Percentiles rank a stretch among this genome's conserved stretches.
phyloP scores from a whole-genome alignment of 2,329 filamentous ascomycete species.

The Fonsecaea pugnacius region DNA sequence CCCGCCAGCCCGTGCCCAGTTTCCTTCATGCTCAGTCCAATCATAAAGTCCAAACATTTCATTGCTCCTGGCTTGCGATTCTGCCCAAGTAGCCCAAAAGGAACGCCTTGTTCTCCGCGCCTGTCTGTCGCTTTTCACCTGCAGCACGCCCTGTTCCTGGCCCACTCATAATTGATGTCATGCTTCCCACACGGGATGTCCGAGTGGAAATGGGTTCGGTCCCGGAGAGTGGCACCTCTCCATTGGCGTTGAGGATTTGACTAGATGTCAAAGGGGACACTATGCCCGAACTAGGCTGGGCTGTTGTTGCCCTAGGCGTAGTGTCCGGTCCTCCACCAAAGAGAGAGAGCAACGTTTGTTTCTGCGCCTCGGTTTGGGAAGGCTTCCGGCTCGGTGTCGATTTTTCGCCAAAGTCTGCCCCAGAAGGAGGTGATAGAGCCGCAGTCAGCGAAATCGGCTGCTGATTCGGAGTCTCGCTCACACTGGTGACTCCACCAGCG shows the following conservation, averaged over 20 bases:
- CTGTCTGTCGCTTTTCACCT: constrained; percentile 56
- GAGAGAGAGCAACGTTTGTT: constrained; percentile 62
- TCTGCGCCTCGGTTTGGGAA: constrained; percentile 42
- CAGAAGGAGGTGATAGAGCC: constrained; percentile 9
- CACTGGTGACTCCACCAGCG: constrained; percentile 20
- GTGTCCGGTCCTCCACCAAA: constrained; percentile 57
- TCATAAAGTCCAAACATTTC: constrained; percentile 3
- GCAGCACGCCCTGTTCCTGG: constrained; percentile 47
- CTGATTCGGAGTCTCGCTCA: constrained; percentile 25
- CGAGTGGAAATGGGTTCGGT: constrained; percentile 37
- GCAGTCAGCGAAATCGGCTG: background rate
- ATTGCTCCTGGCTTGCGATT: constrained; percentile 34
- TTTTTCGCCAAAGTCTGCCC: constrained; percentile 7
- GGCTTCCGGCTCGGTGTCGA: constrained; percentile 26
- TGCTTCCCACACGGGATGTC: constrained; percentile 35
- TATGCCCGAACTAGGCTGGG: constrained; percentile 23
- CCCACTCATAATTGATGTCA: constrained; percentile 34
- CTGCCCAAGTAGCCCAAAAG: constrained; percentile 73
- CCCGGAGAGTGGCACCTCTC: constrained; percentile 32
- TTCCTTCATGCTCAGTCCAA: background rate
- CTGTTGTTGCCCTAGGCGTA: constrained; percentile 18
- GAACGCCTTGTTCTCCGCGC: constrained; percentile 74
- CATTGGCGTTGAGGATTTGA: constrained; percentile 32
- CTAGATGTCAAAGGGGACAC: constrained; percentile 32
- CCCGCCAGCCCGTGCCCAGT: background rate